A percentile compares a stretch with the other conserved stretches of the same genome.
phyloP scores from a whole-genome alignment of 441 rosid species.

The Aleurites moluccanus region DNA sequence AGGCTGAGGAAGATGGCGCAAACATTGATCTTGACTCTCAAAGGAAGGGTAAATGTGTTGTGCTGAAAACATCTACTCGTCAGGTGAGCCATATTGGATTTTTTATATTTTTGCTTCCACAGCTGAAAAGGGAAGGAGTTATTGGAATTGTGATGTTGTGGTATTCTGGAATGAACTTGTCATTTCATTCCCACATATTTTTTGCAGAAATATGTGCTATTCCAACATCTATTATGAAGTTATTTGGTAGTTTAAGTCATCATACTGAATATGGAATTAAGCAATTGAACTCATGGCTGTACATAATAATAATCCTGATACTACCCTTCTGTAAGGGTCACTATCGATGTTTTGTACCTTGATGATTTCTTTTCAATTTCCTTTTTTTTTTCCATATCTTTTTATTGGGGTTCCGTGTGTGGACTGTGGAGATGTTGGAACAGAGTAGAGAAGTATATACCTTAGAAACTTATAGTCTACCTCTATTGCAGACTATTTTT shows the following conservation, averaged over 20 bases:
- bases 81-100: conserved; percentile 49
- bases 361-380: no score
- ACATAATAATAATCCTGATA: no score
- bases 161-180: background rate
- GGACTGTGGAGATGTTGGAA: no score
- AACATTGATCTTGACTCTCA: conserved; percentile 97
- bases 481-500: conserved; percentile 73
- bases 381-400: no score
- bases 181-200: background rate
- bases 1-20: conserved; percentile 98
- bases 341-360: no score
- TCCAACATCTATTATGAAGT: background rate
- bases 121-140: background rate
- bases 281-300: background rate
- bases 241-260: background rate
- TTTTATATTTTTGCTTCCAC: background rate
- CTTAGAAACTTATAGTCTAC: conserved; percentile 5
- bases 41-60: conserved; percentile 99
- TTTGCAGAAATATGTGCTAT: no score
- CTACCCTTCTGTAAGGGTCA: no score
- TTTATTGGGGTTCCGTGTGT: no score
- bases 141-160: background rate
- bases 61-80: conserved; percentile 91
- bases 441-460: background rate
- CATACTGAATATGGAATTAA: background rate